These are phyloP conservation scores for Allantophomopsis lycopodina DNA, from an alignment of 2,329 filamentous ascomycete genomes.

Conservation along the genomic window DNA sequence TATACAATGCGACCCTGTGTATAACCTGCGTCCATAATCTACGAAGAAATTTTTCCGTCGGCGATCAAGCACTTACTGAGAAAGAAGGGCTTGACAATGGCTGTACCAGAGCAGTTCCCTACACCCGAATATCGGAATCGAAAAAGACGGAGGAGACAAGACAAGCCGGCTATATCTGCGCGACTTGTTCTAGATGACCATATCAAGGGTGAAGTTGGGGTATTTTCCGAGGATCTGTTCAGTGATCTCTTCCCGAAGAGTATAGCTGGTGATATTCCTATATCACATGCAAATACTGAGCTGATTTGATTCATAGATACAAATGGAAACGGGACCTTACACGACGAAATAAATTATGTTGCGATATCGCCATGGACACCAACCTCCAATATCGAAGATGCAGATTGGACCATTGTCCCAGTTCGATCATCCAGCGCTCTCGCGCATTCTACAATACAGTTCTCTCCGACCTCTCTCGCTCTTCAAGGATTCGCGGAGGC, in stretches of 20 bases:
- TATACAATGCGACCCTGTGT: too few species aligned
- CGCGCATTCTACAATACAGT: constrained; percentile 65
- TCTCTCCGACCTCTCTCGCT: constrained; percentile 57
- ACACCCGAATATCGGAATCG: constrained; percentile 21
- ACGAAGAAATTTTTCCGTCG: too few species aligned
- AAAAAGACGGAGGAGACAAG: constrained; percentile 40
- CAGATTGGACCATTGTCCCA: constrained; percentile 76
- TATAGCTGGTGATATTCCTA: constrained; percentile 27
- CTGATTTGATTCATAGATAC: constrained; percentile 8
- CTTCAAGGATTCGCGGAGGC: constrained; percentile 68
- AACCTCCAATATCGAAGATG: constrained; percentile 37
- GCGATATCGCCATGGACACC: constrained; percentile 66
- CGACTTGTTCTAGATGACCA: constrained; percentile 75
- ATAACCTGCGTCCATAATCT: too few species aligned
- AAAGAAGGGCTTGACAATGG: too few species aligned
- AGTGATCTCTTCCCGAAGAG: constrained; percentile 62
- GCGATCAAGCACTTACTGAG: too few species aligned
- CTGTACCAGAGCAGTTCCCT: background rate
- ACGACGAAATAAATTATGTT: constrained; percentile 39
- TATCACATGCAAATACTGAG: constrained; percentile 5
- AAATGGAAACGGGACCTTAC: constrained; percentile 10
- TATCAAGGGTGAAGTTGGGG: constrained; percentile 71
- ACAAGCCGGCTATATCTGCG: constrained; percentile 67
- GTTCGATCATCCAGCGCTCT: constrained; percentile 50
- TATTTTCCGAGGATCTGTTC: constrained; percentile 78